Base-by-base conservation (phyloP, 2,329 filamentous ascomycete genomes). In the Paracoccidioides brasiliensis region DNA sequence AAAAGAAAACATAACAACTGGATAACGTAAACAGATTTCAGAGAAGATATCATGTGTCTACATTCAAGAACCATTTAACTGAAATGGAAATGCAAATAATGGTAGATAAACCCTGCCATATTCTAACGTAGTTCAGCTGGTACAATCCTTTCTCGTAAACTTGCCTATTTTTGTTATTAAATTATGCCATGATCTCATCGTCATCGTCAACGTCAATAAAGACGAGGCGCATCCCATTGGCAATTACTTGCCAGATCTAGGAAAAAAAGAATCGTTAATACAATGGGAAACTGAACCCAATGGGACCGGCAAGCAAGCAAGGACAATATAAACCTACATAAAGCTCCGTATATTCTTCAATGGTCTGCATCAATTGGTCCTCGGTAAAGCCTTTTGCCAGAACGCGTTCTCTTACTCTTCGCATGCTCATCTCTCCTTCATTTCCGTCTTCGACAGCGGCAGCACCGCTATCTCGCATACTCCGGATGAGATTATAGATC, bases 351-450 rank as follows among this genome's bases (percentile, higher is more conserved):
- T 98, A 97, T 75, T 95, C 91, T 59, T 95, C 85, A 67, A 98
- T 78, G 22, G 90, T 85, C 62, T 81, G 80, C 66, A 87, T 79
- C 74, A 95, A 90, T 71, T 98, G 90, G 71, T 97, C 89, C 61
- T 90, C 85, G 0, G 91, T 98, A 71, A 96, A 98, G 2, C 93
- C 93, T 79, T 95, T 96, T 54, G 90, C 93, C 64, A 97, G 79
- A 35, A 98, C 90, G 61, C 93, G 77, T 72, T 96, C 90, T 69
- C 90, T 82, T 58, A 98, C 88, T 72, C 89, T 86, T 62, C 86
- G 81, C 76, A 98, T 80, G 70, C 85, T 93, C 64, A 98, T 74
- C 71, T 96, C 90, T 22, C 86, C 76, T 33, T 79, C 78, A 54
- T 76, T 75, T 38, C 88, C 89, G 49, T 89, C 83, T 44, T 87